Evolutionary conservation across 768 basidiomycete genomes (phyloP), one percentile per base, ranked within the genome.

Genomic region (Suillus tomentosus): DNA sequence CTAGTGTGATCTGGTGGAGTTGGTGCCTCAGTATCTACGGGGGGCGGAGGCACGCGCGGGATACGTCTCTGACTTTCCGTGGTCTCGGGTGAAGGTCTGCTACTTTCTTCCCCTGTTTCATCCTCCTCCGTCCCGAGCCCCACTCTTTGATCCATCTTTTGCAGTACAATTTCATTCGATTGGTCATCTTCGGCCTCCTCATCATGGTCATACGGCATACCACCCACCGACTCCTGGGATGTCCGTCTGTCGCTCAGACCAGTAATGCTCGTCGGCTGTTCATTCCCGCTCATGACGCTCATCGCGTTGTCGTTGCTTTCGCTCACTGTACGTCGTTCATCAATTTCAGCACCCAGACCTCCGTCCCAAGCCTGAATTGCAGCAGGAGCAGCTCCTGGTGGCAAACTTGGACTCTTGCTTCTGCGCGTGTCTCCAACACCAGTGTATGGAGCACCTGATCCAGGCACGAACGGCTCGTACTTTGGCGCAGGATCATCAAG

Each of bases 311-410:
- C 57, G 11, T 58, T 58, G n/a, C 40, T 42, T 42, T 58, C 57
- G 24, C 57, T 58, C 40, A 58, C 17, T 11, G 40, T 40, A 19
- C 27, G 40, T 11, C 10, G 57, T 56, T 67, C 68, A 67, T 67
- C 71, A 17, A 72, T 71, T 67, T 68, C 74, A 70, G 69, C 66
- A 61, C 71, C 75, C 64, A 73, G 65, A 73, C 72, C 74, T 62
- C 74, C 74, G 65, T 77, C 77, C 66, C 77, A 78, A 55, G 73
- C 73, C 65, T 73, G 79, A 73, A 66, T 77, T 68, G 63, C 67
- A 58, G 77, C 67, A 67, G 77, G 75, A 34, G 79, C 80, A 17
- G 81, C 80, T 37, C 80, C 81, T 13, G 79, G 78, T 5, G 84
- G 80, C 17, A 79, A 80, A 13, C 69, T 78, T n/a, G 73, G 74